Percentiles rank a stretch among this genome's conserved stretches.
These are phyloP conservation scores for Dendrobium catenatum DNA, from an alignment of 106 monocot genomes.

Conservation along the genomic window DNA sequence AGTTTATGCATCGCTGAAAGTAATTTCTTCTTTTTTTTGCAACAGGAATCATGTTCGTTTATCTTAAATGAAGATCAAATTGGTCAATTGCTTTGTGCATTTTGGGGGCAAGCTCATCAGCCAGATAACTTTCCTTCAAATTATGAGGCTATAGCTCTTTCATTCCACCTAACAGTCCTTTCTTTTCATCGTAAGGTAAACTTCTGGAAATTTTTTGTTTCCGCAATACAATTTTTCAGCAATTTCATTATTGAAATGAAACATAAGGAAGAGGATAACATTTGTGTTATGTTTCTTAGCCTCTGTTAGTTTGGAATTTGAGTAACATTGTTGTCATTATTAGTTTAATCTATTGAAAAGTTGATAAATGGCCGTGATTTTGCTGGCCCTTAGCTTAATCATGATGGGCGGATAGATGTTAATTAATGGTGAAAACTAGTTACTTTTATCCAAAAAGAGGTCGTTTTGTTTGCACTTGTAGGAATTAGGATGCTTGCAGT, in stretches of 20 bases:
- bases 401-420: no score
- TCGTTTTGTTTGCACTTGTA: not conserved
- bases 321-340: not conserved
- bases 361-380: not conserved
- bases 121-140: slow-evolving; percentile 82
- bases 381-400: not conserved
- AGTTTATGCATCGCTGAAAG: not conserved
- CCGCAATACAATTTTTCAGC: not conserved
- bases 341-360: not conserved
- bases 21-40: slow-evolving; percentile 15
- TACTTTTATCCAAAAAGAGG: not conserved
- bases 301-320: not conserved
- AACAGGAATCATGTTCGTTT: slow-evolving; percentile 52
- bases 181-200: slow-evolving; percentile 71
- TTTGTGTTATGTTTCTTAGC: not conserved
- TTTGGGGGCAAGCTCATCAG: slow-evolving; percentile 87
- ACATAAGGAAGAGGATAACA: not conserved
- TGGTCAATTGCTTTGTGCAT: slow-evolving; percentile 57
- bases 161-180: slow-evolving; percentile 70
- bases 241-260: not conserved
- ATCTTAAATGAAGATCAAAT: slow-evolving; percentile 77
- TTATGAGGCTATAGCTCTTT: slow-evolving; percentile 87
- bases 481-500: not conserved
- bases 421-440: no score
- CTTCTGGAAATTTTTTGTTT: not conserved